These are phyloP conservation scores for Glycine latifolia DNA, from an alignment of 306 rosid genomes.

Conservation along the genomic window DNA sequence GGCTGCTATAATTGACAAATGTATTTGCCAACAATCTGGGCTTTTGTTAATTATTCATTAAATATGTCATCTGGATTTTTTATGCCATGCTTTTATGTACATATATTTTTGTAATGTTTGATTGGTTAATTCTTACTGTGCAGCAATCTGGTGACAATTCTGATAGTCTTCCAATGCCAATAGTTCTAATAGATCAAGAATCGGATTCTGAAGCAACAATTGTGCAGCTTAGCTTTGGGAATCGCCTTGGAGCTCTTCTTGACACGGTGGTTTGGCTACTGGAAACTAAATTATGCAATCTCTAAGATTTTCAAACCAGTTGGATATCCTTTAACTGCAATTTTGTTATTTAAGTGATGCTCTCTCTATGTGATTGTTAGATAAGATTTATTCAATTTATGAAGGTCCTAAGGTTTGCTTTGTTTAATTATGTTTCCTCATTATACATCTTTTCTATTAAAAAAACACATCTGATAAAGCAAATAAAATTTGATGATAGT, in stretches of 20 bases:
- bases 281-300: conserved; percentile 40
- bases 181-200: conserved; percentile 85
- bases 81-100: conserved; percentile 20
- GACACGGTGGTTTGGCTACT: conserved; percentile 75
- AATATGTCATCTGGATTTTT: not conserved
- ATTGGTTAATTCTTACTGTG: conserved; percentile 51
- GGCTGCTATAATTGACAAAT: conserved; percentile 14
- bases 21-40: conserved; percentile 31
- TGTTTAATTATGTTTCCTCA: conserved; percentile 16
- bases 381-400: conserved; percentile 17
- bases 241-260: conserved; percentile 98
- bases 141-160: conserved; percentile 62
- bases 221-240: conserved; percentile 93
- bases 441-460: not conserved
- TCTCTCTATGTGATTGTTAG: conserved; percentile 5
- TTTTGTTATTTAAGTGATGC: conserved; percentile 20
- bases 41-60: conserved; percentile 29
- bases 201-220: conserved; percentile 85
- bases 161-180: conserved; percentile 79
- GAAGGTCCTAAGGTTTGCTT: conserved; percentile 31
- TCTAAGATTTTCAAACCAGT: conserved; percentile 10
- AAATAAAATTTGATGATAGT: conserved; percentile 9
- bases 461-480: not conserved
- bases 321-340: conserved; percentile 33
- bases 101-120: conserved; percentile 28